A percentile compares a stretch with the other conserved stretches of the same genome.
These are phyloP conservation scores for Delonix regia DNA, from an alignment of 306 rosid genomes.

Conservation along the genomic window DNA sequence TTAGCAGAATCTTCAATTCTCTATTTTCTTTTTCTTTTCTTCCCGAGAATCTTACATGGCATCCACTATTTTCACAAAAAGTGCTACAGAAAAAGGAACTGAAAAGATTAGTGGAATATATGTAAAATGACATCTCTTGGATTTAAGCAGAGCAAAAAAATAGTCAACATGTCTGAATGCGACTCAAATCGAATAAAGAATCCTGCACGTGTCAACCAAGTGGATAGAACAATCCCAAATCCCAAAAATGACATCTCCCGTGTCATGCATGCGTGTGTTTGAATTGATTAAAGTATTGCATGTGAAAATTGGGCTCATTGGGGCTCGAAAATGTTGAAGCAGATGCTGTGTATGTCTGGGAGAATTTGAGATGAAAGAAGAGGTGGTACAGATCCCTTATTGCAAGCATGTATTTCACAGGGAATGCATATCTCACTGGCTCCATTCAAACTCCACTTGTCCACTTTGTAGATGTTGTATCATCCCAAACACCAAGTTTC, in stretches of 20 bases:
- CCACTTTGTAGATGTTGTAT: conserved; percentile 83
- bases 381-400: conserved; percentile 64
- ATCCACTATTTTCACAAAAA: conserved; percentile 50
- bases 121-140: conserved; percentile 25
- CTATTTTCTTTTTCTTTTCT: not conserved
- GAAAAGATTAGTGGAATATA: conserved; percentile 36
- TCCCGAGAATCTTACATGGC: conserved; percentile 45
- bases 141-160: not conserved
- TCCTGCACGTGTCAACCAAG: conserved; percentile 19
- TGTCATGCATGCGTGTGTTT: not conserved
- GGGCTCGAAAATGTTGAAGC: conserved; percentile 9
- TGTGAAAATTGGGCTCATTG: conserved; percentile 1
- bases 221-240: conserved; percentile 32
- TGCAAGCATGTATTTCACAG: conserved; percentile 85
- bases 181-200: conserved; percentile 40
- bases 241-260: not conserved
- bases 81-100: conserved; percentile 28
- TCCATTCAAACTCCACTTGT: conserved; percentile 74
- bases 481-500: conserved; percentile 45
- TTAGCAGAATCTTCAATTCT: conserved; percentile 31
- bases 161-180: conserved; percentile 41
- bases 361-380: conserved; percentile 78
- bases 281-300: not conserved
- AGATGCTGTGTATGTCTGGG: conserved; percentile 90
- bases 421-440: conserved; percentile 79